Evolutionary conservation across 805 yeast species (phyloP), one percentile per base, ranked within the genome.

Genomic region (Candida andamanensis): DNA sequence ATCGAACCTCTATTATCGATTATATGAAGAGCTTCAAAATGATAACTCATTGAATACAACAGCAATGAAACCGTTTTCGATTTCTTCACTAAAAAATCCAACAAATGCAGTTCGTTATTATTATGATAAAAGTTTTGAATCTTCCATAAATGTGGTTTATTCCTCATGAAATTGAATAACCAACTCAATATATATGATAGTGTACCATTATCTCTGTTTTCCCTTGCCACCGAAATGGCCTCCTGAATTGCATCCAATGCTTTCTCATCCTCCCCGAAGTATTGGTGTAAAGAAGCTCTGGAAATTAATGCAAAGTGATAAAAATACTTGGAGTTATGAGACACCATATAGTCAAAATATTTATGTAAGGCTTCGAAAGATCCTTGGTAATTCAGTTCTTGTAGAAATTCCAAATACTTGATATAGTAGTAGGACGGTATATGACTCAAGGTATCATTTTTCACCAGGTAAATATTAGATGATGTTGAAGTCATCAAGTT

Each of bases 171-270:
- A 40, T 79, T 73, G 42, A 78, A 76, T 1, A 85, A 61, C 87
- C 92, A 82, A 7, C 85, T 69, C 30, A 86, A 60, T 11, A 86
- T 69, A 44, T 78, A 78, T 17, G 84, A 80, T 25, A 86, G 64
- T 16, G 94, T 84, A 10, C 69, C 64, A 34, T 74, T 67, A 52
- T 89, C 95, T 40, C 78, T 78, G 45, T 81, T 80, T 46, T 87
- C 95, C 43, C 96, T 63, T 0, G 96, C 96, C 3, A 87, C 86
- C 5, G 82, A 67, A 2, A 86, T 81, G 0, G 96, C 92, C 52
- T 87, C 96, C 40, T 82, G 85, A 6, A 86, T 82, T 1, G 95
- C 80, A 41, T 80, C 69, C 10, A 85, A 52, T 0, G 95, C 95
- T 37, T 80, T 80, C 9, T 68, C 69, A 40, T 72, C 72, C 35